Base-by-base conservation (phyloP, 2,329 filamentous ascomycete genomes). In the Pseudogymnoascus verrucosus region DNA sequence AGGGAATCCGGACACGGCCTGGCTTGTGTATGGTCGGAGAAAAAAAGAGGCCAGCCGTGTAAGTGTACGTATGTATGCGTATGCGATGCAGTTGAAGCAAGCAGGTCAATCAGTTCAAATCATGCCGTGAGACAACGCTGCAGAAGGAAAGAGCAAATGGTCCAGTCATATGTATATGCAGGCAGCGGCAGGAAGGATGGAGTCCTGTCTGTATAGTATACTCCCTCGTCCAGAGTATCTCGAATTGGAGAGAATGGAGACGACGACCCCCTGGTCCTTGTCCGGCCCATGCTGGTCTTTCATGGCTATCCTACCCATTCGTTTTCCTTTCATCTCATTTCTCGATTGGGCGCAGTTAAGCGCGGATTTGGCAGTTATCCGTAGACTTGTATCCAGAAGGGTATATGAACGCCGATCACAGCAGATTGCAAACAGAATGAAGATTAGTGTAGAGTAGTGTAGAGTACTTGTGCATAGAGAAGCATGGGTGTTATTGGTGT, bases 101-200 rank as follows among this genome's bases (percentile, higher is more conserved):
- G 51, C n/a, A 57, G 26, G 26, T 34, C 26, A 57, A 34, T 11
- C 51, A 34, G 31, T 8, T 57, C 51, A 57, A 26, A 34, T 7
- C 51, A 31, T 34, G 51, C 28, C 26, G 51, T 57, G 28, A 57
- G 51, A 57, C 51, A 28, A 10, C 51, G 23, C 21, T 34, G 28
- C 51, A 57, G 51, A 57, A 34, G 28, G n/a, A 57, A 34, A 57
- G 51, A 57, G 26, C 51, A 57, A 34, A 34, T 57, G 16, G n/a
- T 10, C 51, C 28, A 57, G 26, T 57, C 4, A 34, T 57, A 57
- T 57, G 51, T 57, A 57, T 57, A 34, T 57, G 61, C 61, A 62
- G n/a, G 60, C 16, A 28, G 16, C 8, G 28, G 42, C 19, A 62
- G 36, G 3, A 57, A 54, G 61, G 61, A 62, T 31, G 40, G 23